Conservation (phyloP, 2,329 filamentous ascomycete species). For the Epichloe hybrida region DNA sequence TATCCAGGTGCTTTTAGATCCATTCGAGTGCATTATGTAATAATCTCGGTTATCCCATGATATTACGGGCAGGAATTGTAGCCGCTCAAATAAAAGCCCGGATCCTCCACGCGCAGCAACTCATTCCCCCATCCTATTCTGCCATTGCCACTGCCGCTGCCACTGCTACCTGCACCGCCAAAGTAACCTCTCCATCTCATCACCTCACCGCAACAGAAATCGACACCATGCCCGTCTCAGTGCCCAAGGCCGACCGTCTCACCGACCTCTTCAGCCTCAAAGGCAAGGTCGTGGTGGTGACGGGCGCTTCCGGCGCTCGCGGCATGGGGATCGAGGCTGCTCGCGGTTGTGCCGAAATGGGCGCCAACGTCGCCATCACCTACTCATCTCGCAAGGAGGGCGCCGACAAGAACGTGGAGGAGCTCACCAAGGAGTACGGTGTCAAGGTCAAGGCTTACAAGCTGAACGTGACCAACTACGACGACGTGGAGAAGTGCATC, state of each 20-base stretch:
- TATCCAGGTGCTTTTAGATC: slow-evolving; percentile 2
- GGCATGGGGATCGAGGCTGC: slow-evolving; percentile 60
- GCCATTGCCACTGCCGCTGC: too few species aligned
- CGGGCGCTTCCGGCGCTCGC: slow-evolving; percentile 54
- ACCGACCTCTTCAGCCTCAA: slow-evolving; percentile 58
- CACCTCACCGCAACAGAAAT: not conserved
- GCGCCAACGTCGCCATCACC: slow-evolving; percentile 57
- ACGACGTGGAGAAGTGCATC: slow-evolving; percentile 37
- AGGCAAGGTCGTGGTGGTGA: slow-evolving; percentile 58
- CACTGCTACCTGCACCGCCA: not conserved
- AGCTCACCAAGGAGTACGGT: slow-evolving; percentile 51
- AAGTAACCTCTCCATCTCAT: not conserved
- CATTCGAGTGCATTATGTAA: not conserved
- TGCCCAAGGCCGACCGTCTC: slow-evolving; percentile 44
- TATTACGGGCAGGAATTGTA: too few species aligned
- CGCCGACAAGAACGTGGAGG: slow-evolving; percentile 50
- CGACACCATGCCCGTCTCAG: slow-evolving; percentile 36
- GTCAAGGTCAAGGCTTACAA: slow-evolving; percentile 52
- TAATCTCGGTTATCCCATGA: not conserved
- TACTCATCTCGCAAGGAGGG: slow-evolving; percentile 58
- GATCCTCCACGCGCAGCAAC: too few species aligned
- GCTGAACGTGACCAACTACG: slow-evolving; percentile 41
- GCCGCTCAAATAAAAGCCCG: too few species aligned
- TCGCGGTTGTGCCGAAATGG: slow-evolving; percentile 56
- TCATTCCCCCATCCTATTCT: too few species aligned